Evolutionary conservation across 768 basidiomycete species (phyloP), one percentile per base, ranked within the genome.

Genomic region (Mrakia frigida): DNA sequence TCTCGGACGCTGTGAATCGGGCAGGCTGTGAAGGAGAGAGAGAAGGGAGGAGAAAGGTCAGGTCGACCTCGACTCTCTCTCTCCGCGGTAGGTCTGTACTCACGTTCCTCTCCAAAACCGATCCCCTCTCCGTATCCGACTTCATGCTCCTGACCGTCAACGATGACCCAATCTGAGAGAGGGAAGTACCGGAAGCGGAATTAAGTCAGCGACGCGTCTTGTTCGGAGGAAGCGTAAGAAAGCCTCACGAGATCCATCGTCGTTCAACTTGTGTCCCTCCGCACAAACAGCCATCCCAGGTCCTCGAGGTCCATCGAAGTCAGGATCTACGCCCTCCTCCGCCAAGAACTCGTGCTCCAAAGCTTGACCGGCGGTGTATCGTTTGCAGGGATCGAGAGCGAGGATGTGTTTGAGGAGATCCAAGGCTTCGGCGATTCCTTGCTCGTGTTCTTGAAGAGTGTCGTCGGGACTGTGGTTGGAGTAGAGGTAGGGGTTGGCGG

Each of bases 331-430:
- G 0, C 83, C 81, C 65, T 87, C 88, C 41, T 80, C 79, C 41
- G 70, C 61, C 14, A 98, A 86, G 83, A 97, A 98, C 0, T 88
- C 87, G 81, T 98, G 94, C 76, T 87, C 87, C 65, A 98, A 86
- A 25, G 91, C 92, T 10, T 87, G 85, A 25, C 87, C 86, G 4
- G 95, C 92, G 5, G 92, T 93, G 74, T 90, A 87, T 31, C 95
- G 88, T 73, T 87, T 88, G 31, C 89, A 90, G 10, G 90, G 89
- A 81, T 94, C 92, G 1, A 92, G 89, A 56, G 91, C 86, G 81
- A 99, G 86, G 28, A 93, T 83, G 71, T 86, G 84, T 76, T 90
- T 89, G 50, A 94, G 87, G 18, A 99, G 86, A 80, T 91, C 89
- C 60, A 98, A 86, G 0, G 91, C 93, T 39, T 81, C 79, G 74